phyloP scores from a whole-genome alignment of 1,139 yeast genomes.

The Candida frijolesensis region DNA sequence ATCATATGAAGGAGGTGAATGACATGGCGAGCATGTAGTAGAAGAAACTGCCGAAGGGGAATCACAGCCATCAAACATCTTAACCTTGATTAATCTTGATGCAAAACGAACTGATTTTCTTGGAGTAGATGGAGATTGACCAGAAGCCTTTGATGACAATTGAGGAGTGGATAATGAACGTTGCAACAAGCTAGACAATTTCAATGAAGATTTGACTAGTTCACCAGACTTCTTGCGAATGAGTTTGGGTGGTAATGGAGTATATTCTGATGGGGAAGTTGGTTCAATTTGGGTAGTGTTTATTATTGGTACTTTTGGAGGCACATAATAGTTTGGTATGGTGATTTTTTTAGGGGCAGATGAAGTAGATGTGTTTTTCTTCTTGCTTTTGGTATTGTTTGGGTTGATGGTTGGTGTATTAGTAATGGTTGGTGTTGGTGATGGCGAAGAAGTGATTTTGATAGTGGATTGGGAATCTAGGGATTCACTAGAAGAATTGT shows the following conservation, averaged over 20 bases:
- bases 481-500: slow-evolving; percentile 15
- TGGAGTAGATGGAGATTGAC: slow-evolving; percentile 8
- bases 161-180: slow-evolving; percentile 31
- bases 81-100: slow-evolving; percentile 36
- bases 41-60: slow-evolving; percentile 42
- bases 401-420: background rate
- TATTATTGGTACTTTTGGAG: slow-evolving; percentile 13
- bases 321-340: slow-evolving; percentile 17
- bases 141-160: slow-evolving; percentile 15
- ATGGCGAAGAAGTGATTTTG: slow-evolving; percentile 9
- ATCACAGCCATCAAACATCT: slow-evolving; percentile 45
- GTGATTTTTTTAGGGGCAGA: slow-evolving; percentile 9
- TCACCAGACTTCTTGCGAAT: slow-evolving; percentile 44
- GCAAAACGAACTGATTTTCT: slow-evolving; percentile 42
- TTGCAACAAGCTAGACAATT: slow-evolving; percentile 27
- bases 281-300: slow-evolving; percentile 1
- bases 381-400: background rate
- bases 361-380: background rate
- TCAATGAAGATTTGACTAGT: slow-evolving; percentile 42
- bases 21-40: slow-evolving; percentile 33
- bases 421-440: slow-evolving; percentile 8
- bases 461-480: slow-evolving; percentile 16
- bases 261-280: slow-evolving; percentile 3
- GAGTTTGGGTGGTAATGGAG: slow-evolving; percentile 15
- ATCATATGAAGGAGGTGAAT: slow-evolving; percentile 29